phyloP scores from a whole-genome alignment of 1,139 yeast species.

The Saccharomyces hybrid region DNA sequence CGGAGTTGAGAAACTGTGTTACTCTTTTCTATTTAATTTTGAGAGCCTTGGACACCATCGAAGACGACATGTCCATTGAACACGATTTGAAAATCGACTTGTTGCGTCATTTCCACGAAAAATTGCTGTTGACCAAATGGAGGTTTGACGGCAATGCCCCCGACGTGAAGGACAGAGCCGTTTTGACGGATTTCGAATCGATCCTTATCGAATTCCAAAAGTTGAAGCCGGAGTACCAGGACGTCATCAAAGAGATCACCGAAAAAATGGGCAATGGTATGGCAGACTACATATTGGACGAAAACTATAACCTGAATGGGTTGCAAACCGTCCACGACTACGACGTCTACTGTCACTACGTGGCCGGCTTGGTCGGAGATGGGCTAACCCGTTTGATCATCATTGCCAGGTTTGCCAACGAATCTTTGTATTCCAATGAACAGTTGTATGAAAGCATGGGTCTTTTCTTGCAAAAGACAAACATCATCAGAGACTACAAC shows the following conservation, averaged over 20 bases:
- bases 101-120: slow-evolving; percentile 58
- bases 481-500: slow-evolving; percentile 88
- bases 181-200: slow-evolving; percentile 64
- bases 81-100: slow-evolving; percentile 66
- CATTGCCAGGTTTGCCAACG: slow-evolving; percentile 56
- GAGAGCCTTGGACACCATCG: slow-evolving; percentile 91
- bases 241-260: slow-evolving; percentile 69
- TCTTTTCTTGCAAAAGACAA: slow-evolving; percentile 63
- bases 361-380: slow-evolving; percentile 96
- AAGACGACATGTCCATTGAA: slow-evolving; percentile 88
- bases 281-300: slow-evolving; percentile 88
- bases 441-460: slow-evolving; percentile 83
- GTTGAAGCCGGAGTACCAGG: slow-evolving; percentile 70
- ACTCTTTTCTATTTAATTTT: slow-evolving; percentile 78
- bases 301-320: slow-evolving; percentile 71
- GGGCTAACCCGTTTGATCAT: slow-evolving; percentile 81
- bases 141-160: slow-evolving; percentile 69
- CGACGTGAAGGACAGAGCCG: slow-evolving; percentile 73
- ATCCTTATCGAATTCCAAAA: slow-evolving; percentile 65
- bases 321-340: slow-evolving; percentile 72
- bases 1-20: slow-evolving; percentile 75
- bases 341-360: slow-evolving; percentile 90
- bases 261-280: slow-evolving; percentile 91
- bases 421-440: slow-evolving; percentile 41
- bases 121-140: slow-evolving; percentile 64